Base-by-base conservation (phyloP, 495 filamentous ascomycete species). In the Rostrohypoxylon terebratum region DNA sequence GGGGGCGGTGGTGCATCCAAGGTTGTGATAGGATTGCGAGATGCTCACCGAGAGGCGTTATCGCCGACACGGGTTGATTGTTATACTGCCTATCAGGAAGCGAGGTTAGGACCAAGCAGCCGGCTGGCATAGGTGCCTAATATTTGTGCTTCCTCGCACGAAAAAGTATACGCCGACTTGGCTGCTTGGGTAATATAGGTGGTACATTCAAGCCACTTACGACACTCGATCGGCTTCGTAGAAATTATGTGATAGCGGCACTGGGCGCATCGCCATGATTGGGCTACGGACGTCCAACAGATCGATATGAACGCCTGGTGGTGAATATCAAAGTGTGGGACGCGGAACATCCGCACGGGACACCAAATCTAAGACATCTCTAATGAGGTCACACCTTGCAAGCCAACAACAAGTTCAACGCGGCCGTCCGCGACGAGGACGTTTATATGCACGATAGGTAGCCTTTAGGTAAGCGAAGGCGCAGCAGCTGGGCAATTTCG, bases 361-460 rank as follows among this genome's bases (percentile, higher is more conserved):
- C 45, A 18, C 59, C 44, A 28, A 50, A 21, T 36, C 38, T 59
- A 65, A 65, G 54, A 65, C 25, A 58, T 20, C 53, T 64, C 45
- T 68, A 44, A 64, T 38, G 53, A 14, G 36, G 18, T 38, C 33
- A 54, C 47, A 25, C 45, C 40, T 50, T 61, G 38, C 20, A 63
- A 64, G 53, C 25, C 44, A 44, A 23, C 47, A 58, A 66, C 48
- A 51, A 64, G 60, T 47, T 65, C 33, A 31, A 51, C 10, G 53
- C 47, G n/a, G 60, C 42, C 28, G 40, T 58, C 64, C 65, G 65
- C 60, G 65, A 61, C 64, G 55, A 65, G 68, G 31, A 61, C 21
- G 33, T 20, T 20, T 18, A 40, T 16, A 63, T 25, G 7, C 8
- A 23, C 3, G 9, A 36, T 16, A 18, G 9, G 25, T 16, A 18